Percentiles rank a stretch among this genome's conserved stretches.
Conservation (phyloP, 371 early-diverging fungal genomes). For the Mucor irregularis region DNA sequence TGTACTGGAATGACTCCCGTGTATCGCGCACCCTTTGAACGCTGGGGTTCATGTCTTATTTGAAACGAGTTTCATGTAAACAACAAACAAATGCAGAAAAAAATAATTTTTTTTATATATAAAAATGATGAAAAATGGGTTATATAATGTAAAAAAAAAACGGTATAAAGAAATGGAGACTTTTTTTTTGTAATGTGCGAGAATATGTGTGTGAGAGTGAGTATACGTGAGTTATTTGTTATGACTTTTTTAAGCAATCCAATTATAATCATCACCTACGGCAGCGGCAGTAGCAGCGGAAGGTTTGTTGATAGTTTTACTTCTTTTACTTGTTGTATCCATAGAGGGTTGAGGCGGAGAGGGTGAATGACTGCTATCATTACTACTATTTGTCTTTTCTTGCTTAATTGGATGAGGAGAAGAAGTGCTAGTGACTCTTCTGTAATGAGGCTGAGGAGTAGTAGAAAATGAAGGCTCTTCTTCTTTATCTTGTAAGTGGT, state of each 20-base stretch:
- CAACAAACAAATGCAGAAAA: background rate
- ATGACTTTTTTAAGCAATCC: conserved; percentile 3
- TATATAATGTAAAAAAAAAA: background rate
- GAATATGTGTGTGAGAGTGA: too few relatives aligned
- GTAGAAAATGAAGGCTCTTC: conserved; percentile 9
- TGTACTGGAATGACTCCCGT: conserved; percentile 52
- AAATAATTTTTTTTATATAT: background rate
- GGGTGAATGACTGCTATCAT: background rate
- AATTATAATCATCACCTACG: conserved; percentile 1
- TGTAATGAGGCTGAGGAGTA: conserved; percentile 17
- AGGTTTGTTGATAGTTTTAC: too few relatives aligned
- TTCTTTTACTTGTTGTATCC: too few relatives aligned
- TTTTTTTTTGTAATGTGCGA: background rate
- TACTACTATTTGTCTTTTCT: too few relatives aligned
- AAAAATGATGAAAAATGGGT: background rate
- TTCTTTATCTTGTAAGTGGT: background rate
- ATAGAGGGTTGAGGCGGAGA: conserved; percentile 21
- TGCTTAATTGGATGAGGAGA: too few relatives aligned
- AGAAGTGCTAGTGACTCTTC: conserved; percentile 5
- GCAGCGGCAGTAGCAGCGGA: background rate
- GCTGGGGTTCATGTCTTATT: conserved; percentile 49
- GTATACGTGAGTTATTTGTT: too few relatives aligned
- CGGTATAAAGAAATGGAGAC: background rate
- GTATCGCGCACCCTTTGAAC: conserved; percentile 44
- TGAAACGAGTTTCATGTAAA: conserved; percentile 5